phyloP scores from a whole-genome alignment of 352 stramenopile species.

The Globisporangium spinosum region DNA sequence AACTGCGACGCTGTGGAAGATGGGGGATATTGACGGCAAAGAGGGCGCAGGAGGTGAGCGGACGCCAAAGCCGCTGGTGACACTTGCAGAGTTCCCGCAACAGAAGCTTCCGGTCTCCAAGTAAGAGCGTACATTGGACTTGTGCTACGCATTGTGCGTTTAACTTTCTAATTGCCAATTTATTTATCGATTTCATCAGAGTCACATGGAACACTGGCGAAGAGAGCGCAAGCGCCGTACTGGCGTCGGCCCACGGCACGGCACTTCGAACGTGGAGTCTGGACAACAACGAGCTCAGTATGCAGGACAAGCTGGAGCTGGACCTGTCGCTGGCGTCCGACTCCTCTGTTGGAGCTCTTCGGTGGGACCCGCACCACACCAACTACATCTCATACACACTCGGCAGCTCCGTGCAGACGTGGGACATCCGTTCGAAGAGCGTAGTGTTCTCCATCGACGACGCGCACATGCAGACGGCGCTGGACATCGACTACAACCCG shows the following conservation, averaged over 20 bases:
- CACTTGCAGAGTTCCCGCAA: conserved; percentile 33
- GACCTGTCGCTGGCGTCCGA: conserved; percentile 42
- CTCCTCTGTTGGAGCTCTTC: conserved; percentile 33
- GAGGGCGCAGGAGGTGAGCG: conserved; percentile 15
- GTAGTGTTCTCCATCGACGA: conserved; percentile 47
- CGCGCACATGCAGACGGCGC: conserved; percentile 50
- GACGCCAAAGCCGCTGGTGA: conserved; percentile 26
- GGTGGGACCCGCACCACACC: conserved; percentile 84
- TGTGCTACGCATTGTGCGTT: background rate
- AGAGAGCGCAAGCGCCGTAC: conserved; percentile 18
- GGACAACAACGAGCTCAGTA: conserved; percentile 26
- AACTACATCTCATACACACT: conserved; percentile 62
- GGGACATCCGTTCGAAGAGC: conserved; percentile 59
- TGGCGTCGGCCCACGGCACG: conserved; percentile 43
- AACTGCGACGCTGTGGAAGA: conserved; percentile 48
- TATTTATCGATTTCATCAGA: conserved; percentile 17
- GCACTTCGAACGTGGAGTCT: conserved; percentile 56
- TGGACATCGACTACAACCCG: conserved; percentile 97
- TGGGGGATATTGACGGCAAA: conserved; percentile 24
- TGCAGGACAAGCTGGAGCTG: conserved; percentile 42
- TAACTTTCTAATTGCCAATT: background rate
- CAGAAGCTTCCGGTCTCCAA: conserved; percentile 46
- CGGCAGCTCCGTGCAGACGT: conserved; percentile 61
- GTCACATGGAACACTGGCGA: conserved; percentile 40
- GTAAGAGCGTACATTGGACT: conserved; percentile 18